These are phyloP conservation scores for Hypholoma sublateritium DNA, from an alignment of 768 basidiomycete genomes.

Conservation along the genomic window DNA sequence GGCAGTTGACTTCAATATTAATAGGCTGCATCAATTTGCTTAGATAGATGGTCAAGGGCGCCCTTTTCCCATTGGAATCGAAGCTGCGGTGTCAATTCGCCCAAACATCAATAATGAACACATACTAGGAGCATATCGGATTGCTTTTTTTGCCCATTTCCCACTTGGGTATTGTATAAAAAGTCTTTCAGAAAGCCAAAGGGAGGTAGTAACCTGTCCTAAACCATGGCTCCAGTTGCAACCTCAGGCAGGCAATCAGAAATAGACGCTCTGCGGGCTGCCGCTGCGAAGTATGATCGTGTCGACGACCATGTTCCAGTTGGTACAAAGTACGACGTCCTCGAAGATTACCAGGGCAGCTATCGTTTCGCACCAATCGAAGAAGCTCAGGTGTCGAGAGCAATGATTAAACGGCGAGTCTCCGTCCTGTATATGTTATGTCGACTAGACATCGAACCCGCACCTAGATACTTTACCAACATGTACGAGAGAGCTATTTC, in stretches of 20 bases:
- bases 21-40: no score
- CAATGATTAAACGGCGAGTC: slow-evolving; percentile 68
- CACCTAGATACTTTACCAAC: slow-evolving; percentile 62
- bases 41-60: no score
- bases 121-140: slow-evolving; percentile 12
- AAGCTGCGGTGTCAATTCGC: not conserved
- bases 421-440: not conserved
- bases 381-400: slow-evolving; percentile 74
- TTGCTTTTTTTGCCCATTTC: not conserved
- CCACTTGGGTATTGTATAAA: slow-evolving; percentile 9
- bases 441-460: not conserved
- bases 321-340: slow-evolving; percentile 32
- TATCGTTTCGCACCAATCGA: slow-evolving; percentile 74
- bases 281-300: slow-evolving; percentile 11
- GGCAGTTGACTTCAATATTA: no score
- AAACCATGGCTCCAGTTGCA: slow-evolving; percentile 27
- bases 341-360: slow-evolving; percentile 59
- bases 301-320: not conserved
- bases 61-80: no score
- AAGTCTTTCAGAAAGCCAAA: not conserved
- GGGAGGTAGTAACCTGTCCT: not conserved
- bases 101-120: slow-evolving; percentile 6
- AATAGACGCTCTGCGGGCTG: not conserved
- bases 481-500: slow-evolving; percentile 77
- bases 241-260: slow-evolving; percentile 9